Evolutionary conservation across 345 rosid genomes (phyloP).

Genomic region (Psidium friedrichsthalianum): DNA sequence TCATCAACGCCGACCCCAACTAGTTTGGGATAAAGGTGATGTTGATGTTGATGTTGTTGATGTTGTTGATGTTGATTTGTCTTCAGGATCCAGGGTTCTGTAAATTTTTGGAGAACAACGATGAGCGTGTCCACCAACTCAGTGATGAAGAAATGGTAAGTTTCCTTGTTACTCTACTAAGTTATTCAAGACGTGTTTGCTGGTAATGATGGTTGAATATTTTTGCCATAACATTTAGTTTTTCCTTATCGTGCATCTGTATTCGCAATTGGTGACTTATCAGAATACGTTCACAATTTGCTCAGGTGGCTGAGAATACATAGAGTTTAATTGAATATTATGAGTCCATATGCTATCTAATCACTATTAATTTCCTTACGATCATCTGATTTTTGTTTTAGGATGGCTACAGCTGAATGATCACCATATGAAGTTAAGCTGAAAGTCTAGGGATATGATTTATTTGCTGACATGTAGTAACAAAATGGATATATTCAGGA

Average conservation of each 20-base stretch:
- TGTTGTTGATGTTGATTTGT: too few species aligned
- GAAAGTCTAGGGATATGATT: neutral
- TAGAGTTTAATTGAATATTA: neutral
- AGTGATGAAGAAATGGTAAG: constrained; percentile 50
- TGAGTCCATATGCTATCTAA: neutral
- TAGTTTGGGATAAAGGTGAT: too few species aligned
- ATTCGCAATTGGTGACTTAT: neutral
- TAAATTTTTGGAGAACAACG: constrained; percentile 40
- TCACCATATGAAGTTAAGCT: neutral
- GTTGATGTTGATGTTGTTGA: too few species aligned
- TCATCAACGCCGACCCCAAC: too few species aligned
- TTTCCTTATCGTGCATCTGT: neutral
- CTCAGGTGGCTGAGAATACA: neutral
- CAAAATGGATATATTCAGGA: neutral
- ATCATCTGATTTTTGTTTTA: neutral
- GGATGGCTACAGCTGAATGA: neutral
- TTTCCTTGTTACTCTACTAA: neutral
- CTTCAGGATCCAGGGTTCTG: constrained; percentile 47
- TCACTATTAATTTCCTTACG: neutral
- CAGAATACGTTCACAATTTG: neutral
- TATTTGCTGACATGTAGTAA: neutral
- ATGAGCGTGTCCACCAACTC: constrained; percentile 12
- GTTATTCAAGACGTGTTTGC: neutral
- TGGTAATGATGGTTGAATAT: neutral
- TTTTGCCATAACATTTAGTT: neutral